Percentiles rank a stretch among this genome's conserved stretches.
Evolutionary conservation across 192 early-diverging fungal genomes (phyloP).

Genomic region (Mortierella hygrophila): DNA sequence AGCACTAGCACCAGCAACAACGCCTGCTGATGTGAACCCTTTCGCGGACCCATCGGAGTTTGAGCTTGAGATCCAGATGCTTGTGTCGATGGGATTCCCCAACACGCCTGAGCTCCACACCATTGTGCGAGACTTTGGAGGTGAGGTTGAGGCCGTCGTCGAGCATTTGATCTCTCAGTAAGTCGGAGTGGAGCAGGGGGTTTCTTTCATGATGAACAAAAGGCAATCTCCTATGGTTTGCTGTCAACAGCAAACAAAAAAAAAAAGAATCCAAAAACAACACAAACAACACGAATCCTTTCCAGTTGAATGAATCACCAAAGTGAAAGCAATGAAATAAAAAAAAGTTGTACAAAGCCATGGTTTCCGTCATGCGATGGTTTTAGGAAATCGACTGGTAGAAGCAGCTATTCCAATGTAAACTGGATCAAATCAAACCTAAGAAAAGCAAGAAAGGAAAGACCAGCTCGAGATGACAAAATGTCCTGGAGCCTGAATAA

Average conservation of each 20-base stretch:
- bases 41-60: constrained; percentile 48
- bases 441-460: neutral
- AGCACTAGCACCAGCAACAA: neutral
- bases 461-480: neutral
- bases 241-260: no score
- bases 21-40: constrained; percentile 20
- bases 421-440: neutral
- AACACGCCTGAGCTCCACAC: constrained; percentile 30
- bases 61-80: constrained; percentile 29
- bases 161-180: constrained; percentile 27
- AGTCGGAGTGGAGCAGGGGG: neutral
- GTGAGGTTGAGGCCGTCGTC: constrained; percentile 46
- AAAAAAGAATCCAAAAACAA: neutral
- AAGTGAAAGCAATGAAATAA: neutral
- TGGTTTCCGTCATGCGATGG: neutral
- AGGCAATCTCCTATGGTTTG: no score
- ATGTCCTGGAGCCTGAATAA: neutral
- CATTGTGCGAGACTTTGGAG: constrained; percentile 44
- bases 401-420: neutral
- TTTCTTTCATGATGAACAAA: neutral
- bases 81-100: constrained; percentile 41
- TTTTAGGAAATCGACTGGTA: neutral
- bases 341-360: neutral
- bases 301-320: neutral
- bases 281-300: neutral